Evolutionary conservation across 345 rosid genomes (phyloP).

Genomic region (Syzygium aqueum): DNA sequence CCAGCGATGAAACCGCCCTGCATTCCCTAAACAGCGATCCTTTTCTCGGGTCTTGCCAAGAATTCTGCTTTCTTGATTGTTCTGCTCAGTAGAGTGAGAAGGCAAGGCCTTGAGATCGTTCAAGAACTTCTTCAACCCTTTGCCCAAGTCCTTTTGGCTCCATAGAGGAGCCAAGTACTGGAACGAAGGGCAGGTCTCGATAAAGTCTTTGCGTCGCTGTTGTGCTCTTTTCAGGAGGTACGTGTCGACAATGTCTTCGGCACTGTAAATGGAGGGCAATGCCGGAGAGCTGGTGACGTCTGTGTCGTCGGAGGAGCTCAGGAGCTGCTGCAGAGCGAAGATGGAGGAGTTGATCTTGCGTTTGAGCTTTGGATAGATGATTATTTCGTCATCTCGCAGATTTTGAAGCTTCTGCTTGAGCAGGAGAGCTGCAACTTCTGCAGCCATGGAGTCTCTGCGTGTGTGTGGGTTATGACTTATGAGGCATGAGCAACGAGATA

Average conservation of each 20-base stretch:
- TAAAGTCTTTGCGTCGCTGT: not conserved
- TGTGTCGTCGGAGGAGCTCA: not conserved
- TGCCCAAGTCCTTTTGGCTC: not conserved
- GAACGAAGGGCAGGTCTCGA: not conserved
- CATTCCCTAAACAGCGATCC: not conserved
- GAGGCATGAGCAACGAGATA: not conserved
- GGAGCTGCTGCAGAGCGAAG: not conserved
- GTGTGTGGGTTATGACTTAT: not conserved
- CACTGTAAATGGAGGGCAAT: not conserved
- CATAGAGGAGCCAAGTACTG: not conserved
- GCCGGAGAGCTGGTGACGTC: not conserved
- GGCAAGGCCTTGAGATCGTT: not conserved
- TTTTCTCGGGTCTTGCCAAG: not conserved
- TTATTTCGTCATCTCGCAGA: not conserved
- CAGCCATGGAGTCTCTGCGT: not conserved
- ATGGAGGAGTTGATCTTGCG: not conserved
- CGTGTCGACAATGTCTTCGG: not conserved
- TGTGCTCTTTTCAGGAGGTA: not conserved
- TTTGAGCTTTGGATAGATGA: not conserved
- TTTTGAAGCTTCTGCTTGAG: not conserved
- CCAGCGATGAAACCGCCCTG: not conserved
- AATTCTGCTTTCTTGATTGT: not conserved
- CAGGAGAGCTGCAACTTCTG: not conserved
- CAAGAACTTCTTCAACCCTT: not conserved
- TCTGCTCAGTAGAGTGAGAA: not conserved